Evolutionary conservation across 164 flowering plant genomes (phyloP).

Genomic region (Piper betle): DNA sequence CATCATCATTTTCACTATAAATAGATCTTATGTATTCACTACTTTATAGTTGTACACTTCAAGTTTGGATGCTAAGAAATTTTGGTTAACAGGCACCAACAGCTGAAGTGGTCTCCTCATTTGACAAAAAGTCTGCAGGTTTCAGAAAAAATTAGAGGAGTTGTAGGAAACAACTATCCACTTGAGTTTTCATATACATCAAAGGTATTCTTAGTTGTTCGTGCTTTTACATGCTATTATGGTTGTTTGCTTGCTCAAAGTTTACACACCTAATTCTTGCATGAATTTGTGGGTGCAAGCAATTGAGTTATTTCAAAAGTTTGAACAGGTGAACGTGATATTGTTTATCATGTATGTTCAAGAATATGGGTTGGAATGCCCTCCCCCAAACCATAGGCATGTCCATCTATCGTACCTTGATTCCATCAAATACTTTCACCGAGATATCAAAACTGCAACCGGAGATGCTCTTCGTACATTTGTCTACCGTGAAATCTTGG

Average conservation of each 20-base stretch:
- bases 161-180: no score
- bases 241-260: neutral
- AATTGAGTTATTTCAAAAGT: conserved; percentile 16
- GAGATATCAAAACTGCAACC: conserved; percentile 63
- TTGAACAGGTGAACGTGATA: conserved; percentile 16
- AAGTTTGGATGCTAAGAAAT: neutral
- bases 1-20: no score
- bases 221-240: neutral
- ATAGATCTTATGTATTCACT: neutral
- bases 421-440: conserved; percentile 94
- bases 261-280: no score
- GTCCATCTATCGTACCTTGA: conserved; percentile 42
- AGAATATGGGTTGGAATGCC: conserved; percentile 16
- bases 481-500: conserved; percentile 98
- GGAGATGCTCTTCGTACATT: conserved; percentile 97
- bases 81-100: neutral
- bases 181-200: no score
- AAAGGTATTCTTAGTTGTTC: neutral
- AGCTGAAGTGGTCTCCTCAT: no score
- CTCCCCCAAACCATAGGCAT: conserved; percentile 11
- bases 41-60: no score
- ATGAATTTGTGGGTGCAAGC: conserved; percentile 3
- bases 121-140: no score
- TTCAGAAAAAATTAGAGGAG: no score
- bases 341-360: conserved; percentile 18